Percentiles rank a stretch among this genome's conserved stretches.
These are phyloP conservation scores for Kwoniella mangroviensis DNA, from an alignment of 768 basidiomycete species.

Conservation along the genomic window DNA sequence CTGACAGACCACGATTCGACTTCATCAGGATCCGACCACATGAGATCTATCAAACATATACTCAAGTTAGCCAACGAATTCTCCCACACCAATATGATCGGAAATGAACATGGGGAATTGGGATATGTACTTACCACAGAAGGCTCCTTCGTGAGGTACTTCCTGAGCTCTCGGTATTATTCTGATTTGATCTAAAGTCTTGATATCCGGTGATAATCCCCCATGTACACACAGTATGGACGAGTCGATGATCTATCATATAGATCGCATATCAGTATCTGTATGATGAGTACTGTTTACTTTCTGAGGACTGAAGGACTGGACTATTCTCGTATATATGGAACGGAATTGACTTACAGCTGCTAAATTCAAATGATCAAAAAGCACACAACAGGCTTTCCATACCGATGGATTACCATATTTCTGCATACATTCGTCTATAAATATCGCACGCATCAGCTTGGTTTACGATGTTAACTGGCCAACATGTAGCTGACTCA, in stretches of 20 bases:
- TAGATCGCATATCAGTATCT: too few species aligned
- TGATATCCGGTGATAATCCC: constrained; percentile 92
- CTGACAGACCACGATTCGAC: constrained; percentile 97
- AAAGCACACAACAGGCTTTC: constrained; percentile 96
- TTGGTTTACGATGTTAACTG: too few species aligned
- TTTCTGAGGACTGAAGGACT: too few species aligned
- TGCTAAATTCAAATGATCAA: constrained; percentile 92
- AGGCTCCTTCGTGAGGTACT: constrained; percentile 62
- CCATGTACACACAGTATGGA: constrained; percentile 92
- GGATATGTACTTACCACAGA: constrained; percentile 58
- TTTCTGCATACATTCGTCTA: constrained; percentile 96
- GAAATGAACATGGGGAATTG: too few species aligned
- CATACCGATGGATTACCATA: constrained; percentile 94
- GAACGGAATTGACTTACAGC: constrained; percentile 66
- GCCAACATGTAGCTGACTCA: constrained; percentile 57
- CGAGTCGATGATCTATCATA: constrained; percentile 83
- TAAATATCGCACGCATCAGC: background rate
- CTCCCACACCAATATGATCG: background rate
- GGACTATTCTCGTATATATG: background rate
- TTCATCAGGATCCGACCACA: constrained; percentile 99
- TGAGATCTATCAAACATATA: constrained; percentile 68
- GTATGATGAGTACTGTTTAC: too few species aligned
- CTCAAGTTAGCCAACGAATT: background rate
- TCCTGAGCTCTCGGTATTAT: constrained; percentile 70
- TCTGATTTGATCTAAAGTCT: constrained; percentile 91